These are phyloP conservation scores for Ophiostoma populinum DNA, from an alignment of 2,329 filamentous ascomycete species.

Conservation along the genomic window DNA sequence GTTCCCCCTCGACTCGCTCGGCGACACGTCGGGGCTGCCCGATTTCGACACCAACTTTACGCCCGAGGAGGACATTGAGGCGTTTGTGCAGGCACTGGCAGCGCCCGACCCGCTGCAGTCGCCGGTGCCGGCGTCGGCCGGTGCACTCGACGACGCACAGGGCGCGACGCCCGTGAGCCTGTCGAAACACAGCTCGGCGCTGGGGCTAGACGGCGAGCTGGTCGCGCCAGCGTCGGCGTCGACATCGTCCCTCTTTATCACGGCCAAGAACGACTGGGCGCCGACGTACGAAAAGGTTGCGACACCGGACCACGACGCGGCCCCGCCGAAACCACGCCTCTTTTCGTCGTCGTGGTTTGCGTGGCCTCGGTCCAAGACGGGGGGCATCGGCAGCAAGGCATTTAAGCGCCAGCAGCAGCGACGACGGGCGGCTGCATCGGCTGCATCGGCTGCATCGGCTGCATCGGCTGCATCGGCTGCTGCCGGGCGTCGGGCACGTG, in stretches of 20 bases:
- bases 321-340: neutral
- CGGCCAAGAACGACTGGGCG: constrained; percentile 89
- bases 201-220: constrained; percentile 18
- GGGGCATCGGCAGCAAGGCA: constrained; percentile 18
- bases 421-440: constrained; percentile 9
- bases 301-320: constrained; percentile 7
- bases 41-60: constrained; percentile 69
- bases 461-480: constrained; percentile 16
- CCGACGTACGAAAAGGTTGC: constrained; percentile 59
- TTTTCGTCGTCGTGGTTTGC: constrained; percentile 4
- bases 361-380: no score
- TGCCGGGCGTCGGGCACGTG: constrained; percentile 12
- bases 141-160: constrained; percentile 19
- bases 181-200: constrained; percentile 24
- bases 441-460: constrained; percentile 11
- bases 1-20: constrained; percentile 40
- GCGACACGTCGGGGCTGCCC: constrained; percentile 55
- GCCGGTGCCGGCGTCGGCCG: constrained; percentile 22
- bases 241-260: constrained; percentile 42
- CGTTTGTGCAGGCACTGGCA: constrained; percentile 68
- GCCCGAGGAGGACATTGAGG: constrained; percentile 49
- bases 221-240: neutral
- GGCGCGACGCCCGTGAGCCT: constrained; percentile 20
- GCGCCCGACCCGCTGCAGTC: constrained; percentile 60
- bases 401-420: constrained; percentile 1